Evolutionary conservation across 495 filamentous ascomycete genomes (phyloP).

Genomic region (Xylaria telfairii): DNA sequence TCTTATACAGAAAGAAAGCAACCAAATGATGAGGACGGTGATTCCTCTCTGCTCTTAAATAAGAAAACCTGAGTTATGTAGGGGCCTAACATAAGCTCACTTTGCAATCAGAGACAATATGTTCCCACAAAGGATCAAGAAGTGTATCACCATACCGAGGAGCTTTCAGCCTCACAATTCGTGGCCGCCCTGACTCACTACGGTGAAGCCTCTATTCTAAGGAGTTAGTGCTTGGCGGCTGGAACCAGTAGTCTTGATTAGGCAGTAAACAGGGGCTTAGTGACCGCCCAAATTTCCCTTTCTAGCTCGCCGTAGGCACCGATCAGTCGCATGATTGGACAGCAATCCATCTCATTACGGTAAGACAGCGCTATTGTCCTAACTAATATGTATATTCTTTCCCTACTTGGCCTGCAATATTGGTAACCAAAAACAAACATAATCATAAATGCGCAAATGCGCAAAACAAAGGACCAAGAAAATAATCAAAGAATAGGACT

Average conservation of each 20-base stretch:
- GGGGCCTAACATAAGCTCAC: not conserved
- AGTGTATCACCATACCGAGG: not conserved
- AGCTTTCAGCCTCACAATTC: not conserved
- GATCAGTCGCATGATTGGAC: not conserved
- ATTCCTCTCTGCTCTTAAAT: not conserved
- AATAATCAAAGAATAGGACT: not conserved
- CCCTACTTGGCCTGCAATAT: no score
- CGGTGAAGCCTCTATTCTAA: not conserved
- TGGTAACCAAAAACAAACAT: no score
- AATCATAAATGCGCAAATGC: no score
- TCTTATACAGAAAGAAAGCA: not conserved
- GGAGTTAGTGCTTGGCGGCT: not conserved
- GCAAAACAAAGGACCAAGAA: not conserved
- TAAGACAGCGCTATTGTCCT: not conserved
- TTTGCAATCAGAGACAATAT: not conserved
- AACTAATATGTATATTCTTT: not conserved
- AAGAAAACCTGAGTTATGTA: not conserved
- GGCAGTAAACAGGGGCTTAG: not conserved
- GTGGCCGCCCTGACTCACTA: conserved; percentile 1
- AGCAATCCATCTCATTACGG: not conserved
- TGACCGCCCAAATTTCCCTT: not conserved
- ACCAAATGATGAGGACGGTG: not conserved
- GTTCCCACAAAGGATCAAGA: not conserved
- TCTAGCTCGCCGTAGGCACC: not conserved
- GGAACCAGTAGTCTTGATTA: not conserved